phyloP scores from a whole-genome alignment of 2,329 filamentous ascomycete genomes.

The Botrytis elliptica region DNA sequence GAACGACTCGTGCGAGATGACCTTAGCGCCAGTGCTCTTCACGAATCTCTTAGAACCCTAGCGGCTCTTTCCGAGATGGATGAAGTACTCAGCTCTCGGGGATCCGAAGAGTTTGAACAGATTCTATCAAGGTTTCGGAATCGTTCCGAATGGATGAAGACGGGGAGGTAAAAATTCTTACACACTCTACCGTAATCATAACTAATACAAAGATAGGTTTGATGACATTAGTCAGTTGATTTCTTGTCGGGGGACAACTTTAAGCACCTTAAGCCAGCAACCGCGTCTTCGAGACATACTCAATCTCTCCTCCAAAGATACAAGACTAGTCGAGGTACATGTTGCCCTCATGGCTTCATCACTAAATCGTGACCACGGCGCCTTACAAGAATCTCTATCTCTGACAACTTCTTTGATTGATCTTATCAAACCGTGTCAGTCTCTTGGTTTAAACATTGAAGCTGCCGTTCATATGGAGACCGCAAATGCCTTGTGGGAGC shows the following conservation, averaged over 20 bases:
- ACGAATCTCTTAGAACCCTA: constrained; percentile 58
- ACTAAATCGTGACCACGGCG: constrained; percentile 76
- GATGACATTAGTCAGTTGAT: constrained; percentile 78
- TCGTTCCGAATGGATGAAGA: constrained; percentile 77
- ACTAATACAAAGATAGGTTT: constrained; percentile 51
- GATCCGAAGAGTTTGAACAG: constrained; percentile 58
- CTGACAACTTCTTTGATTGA: constrained; percentile 80
- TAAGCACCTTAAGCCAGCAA: constrained; percentile 75
- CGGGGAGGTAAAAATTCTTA: constrained; percentile 61
- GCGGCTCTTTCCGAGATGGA: constrained; percentile 79
- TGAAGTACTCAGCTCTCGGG: constrained; percentile 65
- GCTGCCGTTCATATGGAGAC: constrained; percentile 77
- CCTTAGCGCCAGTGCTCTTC: constrained; percentile 51
- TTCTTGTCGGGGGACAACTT: constrained; percentile 77
- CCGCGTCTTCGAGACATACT: constrained; percentile 59
- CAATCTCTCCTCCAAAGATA: constrained; percentile 59
- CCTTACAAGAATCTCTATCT: constrained; percentile 82
- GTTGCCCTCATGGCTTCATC: constrained; percentile 73
- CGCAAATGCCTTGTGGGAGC: constrained; percentile 89
- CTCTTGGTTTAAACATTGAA: constrained; percentile 73
- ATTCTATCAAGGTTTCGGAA: constrained; percentile 62
- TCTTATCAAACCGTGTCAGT: constrained; percentile 66
- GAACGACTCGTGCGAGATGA: constrained; percentile 51
- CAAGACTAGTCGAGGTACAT: constrained; percentile 71
- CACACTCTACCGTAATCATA: neutral